Percentiles rank a stretch among this genome's conserved stretches.
Evolutionary conservation across 345 rosid genomes (phyloP).

Genomic region (Hevea brasiliensis): DNA sequence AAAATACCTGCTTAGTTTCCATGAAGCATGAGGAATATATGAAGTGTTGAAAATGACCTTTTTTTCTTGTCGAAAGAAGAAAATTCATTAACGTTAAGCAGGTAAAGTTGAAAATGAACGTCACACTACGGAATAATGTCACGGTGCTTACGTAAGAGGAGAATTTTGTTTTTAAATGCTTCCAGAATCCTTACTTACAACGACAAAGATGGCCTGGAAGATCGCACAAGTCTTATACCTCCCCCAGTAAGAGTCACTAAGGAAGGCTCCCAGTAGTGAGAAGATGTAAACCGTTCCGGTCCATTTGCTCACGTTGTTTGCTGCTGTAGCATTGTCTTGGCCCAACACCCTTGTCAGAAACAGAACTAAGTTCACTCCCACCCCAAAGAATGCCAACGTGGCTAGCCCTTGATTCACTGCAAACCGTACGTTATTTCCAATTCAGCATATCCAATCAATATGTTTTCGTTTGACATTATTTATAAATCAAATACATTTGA

Average conservation of each 20-base stretch:
- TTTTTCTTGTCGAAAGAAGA: too few species aligned
- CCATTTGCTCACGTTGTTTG: conserved; percentile 35
- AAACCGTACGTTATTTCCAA: background rate
- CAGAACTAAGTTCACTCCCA: conserved; percentile 32
- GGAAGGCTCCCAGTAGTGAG: conserved; percentile 30
- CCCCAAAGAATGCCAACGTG: conserved; percentile 34
- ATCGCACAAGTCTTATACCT: conserved; percentile 31
- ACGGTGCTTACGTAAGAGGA: too few species aligned
- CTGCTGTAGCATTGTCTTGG: conserved; percentile 29
- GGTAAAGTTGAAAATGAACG: too few species aligned
- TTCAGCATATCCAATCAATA: background rate
- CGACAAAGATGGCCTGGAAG: conserved; percentile 29
- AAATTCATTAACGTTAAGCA: too few species aligned
- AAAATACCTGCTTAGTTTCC: too few species aligned
- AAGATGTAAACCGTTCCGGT: conserved; percentile 35
- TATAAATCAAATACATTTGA: too few species aligned
- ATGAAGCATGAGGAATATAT: too few species aligned
- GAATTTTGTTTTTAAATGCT: too few species aligned
- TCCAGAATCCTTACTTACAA: background rate
- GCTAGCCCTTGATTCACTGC: conserved; percentile 36
- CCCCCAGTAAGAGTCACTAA: conserved; percentile 37
- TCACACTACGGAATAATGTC: too few species aligned
- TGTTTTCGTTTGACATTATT: too few species aligned
- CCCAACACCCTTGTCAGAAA: conserved; percentile 31
- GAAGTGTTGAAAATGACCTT: too few species aligned